Evolutionary conservation across 2,329 filamentous ascomycete species (phyloP).

Genomic region (Fusarium bulbicola): DNA sequence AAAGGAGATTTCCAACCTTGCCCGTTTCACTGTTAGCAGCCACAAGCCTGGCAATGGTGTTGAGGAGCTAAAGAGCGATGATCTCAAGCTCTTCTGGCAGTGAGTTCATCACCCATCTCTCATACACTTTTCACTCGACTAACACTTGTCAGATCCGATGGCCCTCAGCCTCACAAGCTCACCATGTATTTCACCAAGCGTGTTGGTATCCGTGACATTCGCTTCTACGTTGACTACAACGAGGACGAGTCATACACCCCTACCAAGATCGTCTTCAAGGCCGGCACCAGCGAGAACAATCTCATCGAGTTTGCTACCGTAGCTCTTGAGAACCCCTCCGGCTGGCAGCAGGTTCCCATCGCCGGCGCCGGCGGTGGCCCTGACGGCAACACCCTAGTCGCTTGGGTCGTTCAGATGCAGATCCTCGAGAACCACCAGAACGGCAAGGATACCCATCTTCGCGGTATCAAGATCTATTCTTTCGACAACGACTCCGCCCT

Average conservation of each 20-base stretch:
- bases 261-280: conserved; percentile 87
- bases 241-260: conserved; percentile 97
- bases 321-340: conserved; percentile 79
- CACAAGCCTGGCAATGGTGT: conserved; percentile 84
- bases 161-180: conserved; percentile 82
- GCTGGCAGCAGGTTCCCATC: conserved; percentile 88
- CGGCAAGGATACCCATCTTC: conserved; percentile 97
- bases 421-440: conserved; percentile 98
- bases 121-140: not conserved
- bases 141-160: conserved; percentile 69
- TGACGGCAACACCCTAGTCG: conserved; percentile 79
- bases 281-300: conserved; percentile 91
- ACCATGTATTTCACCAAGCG: conserved; percentile 89
- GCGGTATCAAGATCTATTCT: conserved; percentile 87
- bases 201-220: conserved; percentile 78
- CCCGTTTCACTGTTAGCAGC: conserved; percentile 83
- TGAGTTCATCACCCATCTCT: conserved; percentile 50
- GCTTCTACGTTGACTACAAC: conserved; percentile 90
- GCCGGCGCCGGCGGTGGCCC: conserved; percentile 63
- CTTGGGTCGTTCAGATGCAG: conserved; percentile 89
- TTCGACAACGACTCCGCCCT: conserved; percentile 60
- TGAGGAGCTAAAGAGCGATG: conserved; percentile 77
- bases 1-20: conserved; percentile 86
- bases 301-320: conserved; percentile 88
- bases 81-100: conserved; percentile 82